A percentile compares a stretch with the other conserved stretches of the same genome.
These are phyloP conservation scores for Trametes cubensis DNA, from an alignment of 768 basidiomycete genomes.

Conservation along the genomic window DNA sequence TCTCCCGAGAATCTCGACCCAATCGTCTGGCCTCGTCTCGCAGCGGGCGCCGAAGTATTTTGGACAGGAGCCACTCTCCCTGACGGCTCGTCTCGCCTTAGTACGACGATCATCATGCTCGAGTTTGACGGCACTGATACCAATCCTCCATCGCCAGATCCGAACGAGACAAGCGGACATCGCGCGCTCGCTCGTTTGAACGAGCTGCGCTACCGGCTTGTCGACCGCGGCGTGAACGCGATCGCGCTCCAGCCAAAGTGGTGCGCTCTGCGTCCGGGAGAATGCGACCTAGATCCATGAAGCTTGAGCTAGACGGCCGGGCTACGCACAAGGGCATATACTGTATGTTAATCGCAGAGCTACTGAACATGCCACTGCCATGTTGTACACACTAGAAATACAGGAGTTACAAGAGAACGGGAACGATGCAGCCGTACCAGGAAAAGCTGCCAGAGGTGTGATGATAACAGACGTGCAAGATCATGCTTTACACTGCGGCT, in stretches of 20 bases:
- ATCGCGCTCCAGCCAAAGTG: constrained; percentile 69
- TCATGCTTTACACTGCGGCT: constrained; percentile 35
- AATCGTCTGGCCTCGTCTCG: constrained; percentile 73
- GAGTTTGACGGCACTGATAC: no score
- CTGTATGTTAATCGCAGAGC: no score
- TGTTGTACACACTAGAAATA: background rate
- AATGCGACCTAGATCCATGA: constrained; percentile 49
- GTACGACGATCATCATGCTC: constrained; percentile 1
- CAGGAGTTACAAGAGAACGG: no score
- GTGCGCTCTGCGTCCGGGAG: constrained; percentile 66
- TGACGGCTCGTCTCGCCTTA: constrained; percentile 34
- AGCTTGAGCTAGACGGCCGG: no score
- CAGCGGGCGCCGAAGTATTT: constrained; percentile 72
- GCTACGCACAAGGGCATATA: no score
- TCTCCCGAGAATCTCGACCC: constrained; percentile 66
- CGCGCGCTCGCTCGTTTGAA: constrained; percentile 66
- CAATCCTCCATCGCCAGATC: background rate
- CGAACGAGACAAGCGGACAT: constrained; percentile 25
- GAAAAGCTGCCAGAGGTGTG: no score
- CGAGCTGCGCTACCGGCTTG: constrained; percentile 62
- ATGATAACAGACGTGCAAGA: background rate
- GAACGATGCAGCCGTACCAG: no score
- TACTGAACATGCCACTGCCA: background rate
- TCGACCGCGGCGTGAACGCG: constrained; percentile 60
- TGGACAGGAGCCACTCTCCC: constrained; percentile 60